Percentiles rank a stretch among this genome's conserved stretches.
phyloP scores from a whole-genome alignment of 1,284 basidiomycete genomes.

The Heterobasidion parviporum region DNA sequence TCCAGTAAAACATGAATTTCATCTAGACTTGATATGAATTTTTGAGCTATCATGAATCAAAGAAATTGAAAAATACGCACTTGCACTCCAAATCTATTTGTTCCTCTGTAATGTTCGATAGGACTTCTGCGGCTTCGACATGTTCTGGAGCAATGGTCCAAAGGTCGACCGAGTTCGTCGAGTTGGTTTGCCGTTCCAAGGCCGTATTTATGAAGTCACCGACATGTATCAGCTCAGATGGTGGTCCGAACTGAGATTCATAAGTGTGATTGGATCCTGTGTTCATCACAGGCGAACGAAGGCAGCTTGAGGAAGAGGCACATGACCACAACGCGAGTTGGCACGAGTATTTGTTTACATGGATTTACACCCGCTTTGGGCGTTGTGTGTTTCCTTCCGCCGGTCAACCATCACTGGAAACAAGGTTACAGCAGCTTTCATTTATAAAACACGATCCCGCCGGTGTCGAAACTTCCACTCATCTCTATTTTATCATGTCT shows the following conservation, averaged over 20 bases:
- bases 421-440: not conserved
- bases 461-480: not conserved
- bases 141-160: not conserved
- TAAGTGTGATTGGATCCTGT: constrained; percentile 10
- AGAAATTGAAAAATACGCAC: constrained; percentile 12
- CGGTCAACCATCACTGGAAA: not conserved
- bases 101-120: constrained; percentile 4
- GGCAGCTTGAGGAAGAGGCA: not conserved
- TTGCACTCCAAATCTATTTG: constrained; percentile 22
- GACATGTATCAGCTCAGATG: constrained; percentile 21
- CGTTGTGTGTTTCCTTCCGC: not conserved
- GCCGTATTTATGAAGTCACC: constrained; percentile 18
- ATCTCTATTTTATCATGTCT: not conserved
- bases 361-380: not conserved
- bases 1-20: constrained; percentile 42
- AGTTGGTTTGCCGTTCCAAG: constrained; percentile 1
- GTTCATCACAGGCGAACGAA: not conserved
- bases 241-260: constrained; percentile 25
- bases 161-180: not conserved
- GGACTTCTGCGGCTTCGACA: not conserved
- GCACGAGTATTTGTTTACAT: not conserved
- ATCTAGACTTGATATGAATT: constrained; percentile 33
- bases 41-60: not conserved
- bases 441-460: too few relatives aligned
- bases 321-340: not conserved